phyloP scores from a whole-genome alignment of 2,329 filamentous ascomycete species.

The Hypoxylon sp. region DNA sequence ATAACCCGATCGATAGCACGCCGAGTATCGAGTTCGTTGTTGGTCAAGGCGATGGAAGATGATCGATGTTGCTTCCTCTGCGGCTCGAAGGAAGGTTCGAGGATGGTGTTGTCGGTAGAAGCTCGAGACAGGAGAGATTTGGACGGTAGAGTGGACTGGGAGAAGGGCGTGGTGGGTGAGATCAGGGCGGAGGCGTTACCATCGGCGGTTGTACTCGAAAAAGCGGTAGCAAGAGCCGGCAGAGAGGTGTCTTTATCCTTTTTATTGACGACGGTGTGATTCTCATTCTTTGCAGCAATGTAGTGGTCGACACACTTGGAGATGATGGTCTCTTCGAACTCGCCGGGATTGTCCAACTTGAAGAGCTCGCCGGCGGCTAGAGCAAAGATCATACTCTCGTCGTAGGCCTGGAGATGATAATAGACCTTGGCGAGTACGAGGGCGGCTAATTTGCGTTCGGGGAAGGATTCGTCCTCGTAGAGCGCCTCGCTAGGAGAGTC shows the following conservation, averaged over 20 bases:
- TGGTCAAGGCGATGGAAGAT: constrained; percentile 74
- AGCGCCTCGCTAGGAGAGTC: constrained; percentile 82
- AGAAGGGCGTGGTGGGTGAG: constrained; percentile 95
- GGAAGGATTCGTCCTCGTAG: constrained; percentile 96
- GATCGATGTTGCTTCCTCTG: constrained; percentile 68
- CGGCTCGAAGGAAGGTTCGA: constrained; percentile 71
- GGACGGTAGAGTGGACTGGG: constrained; percentile 90
- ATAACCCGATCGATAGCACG: constrained; percentile 86
- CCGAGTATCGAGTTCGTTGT: constrained; percentile 77
- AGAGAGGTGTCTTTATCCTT: constrained; percentile 60
- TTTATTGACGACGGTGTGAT: constrained; percentile 62
- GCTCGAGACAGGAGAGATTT: constrained; percentile 94
- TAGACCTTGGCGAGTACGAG: constrained; percentile 98
- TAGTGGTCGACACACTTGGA: constrained; percentile 99
- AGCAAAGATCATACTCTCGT: constrained; percentile 99
- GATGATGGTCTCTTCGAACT: constrained; percentile 99
- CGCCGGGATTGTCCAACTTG: constrained; percentile 89
- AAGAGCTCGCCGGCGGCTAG: constrained; percentile 95
- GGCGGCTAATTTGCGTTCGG: constrained; percentile 92
- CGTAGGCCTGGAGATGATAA: constrained; percentile 98
- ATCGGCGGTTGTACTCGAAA: constrained; percentile 76
- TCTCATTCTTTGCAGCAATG: constrained; percentile 78
- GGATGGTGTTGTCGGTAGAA: constrained; percentile 74
- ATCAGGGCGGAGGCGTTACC: constrained; percentile 78
- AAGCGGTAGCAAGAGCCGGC: constrained; percentile 84